phyloP scores from a whole-genome alignment of 2,329 filamentous ascomycete species.

The Colletotrichum sp. region DNA sequence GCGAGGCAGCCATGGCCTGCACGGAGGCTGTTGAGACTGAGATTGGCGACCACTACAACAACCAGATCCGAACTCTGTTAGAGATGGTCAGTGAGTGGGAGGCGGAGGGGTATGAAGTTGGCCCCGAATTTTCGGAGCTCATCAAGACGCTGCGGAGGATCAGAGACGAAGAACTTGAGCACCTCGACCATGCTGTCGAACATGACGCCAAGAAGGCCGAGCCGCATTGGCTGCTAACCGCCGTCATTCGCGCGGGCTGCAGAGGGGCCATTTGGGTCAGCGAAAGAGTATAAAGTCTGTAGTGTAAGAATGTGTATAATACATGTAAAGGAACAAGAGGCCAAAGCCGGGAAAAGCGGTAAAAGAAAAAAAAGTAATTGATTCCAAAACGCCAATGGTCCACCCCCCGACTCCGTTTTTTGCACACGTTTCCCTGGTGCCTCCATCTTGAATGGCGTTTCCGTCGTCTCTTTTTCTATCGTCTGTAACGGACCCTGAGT shows the following conservation, averaged over 20 bases:
- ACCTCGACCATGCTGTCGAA: slow-evolving; percentile 92
- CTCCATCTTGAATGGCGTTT: neutral
- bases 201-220: slow-evolving; percentile 90
- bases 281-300: slow-evolving; percentile 63
- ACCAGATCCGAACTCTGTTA: slow-evolving; percentile 81
- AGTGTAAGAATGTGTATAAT: slow-evolving; percentile 22
- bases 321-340: slow-evolving; percentile 16
- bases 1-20: slow-evolving; percentile 97
- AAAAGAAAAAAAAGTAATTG: neutral
- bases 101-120: slow-evolving; percentile 77
- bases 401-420: neutral
- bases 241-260: slow-evolving; percentile 88
- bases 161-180: slow-evolving; percentile 94
- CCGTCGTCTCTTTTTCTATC: neutral
- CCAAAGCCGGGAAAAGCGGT: slow-evolving; percentile 1
- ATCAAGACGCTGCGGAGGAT: slow-evolving; percentile 80
- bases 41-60: slow-evolving; percentile 95
- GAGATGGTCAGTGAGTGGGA: slow-evolving; percentile 83
- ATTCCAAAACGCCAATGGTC: neutral
- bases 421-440: neutral
- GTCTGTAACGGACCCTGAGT: neutral
- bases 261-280: slow-evolving; percentile 92
- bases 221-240: slow-evolving; percentile 88
- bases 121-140: slow-evolving; percentile 77
- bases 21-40: slow-evolving; percentile 98